These are phyloP conservation scores for Chimonanthus praecox DNA, from an alignment of 164 flowering plant species.

Conservation along the genomic window DNA sequence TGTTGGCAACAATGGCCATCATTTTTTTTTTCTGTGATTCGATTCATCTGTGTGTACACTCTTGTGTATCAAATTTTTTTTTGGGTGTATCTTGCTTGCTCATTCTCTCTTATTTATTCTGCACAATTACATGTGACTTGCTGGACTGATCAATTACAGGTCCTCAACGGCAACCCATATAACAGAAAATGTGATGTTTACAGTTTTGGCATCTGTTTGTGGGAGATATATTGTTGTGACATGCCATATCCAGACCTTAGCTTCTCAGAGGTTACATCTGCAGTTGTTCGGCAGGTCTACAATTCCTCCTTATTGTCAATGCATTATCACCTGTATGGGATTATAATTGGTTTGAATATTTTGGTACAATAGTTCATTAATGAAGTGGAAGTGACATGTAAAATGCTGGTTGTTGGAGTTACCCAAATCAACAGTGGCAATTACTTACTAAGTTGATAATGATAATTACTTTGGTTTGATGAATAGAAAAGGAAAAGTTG, in stretches of 20 bases:
- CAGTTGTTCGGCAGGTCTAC: conserved; percentile 83
- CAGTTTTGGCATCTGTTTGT: conserved; percentile 89
- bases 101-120: background rate
- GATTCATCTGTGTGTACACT: no score
- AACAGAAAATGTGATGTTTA: conserved; percentile 93
- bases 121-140: conserved; percentile 9
- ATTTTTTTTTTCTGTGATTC: no score
- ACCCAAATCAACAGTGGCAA: background rate
- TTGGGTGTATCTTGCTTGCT: background rate
- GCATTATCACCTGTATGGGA: background rate
- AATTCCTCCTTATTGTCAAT: background rate
- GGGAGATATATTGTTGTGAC: conserved; percentile 97
- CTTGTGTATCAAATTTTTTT: background rate
- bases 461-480: background rate
- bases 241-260: conserved; percentile 96
- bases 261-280: conserved; percentile 83
- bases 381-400: no score
- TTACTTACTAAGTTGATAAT: background rate
- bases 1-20: no score
- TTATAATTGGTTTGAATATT: background rate
- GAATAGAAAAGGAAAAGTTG: background rate
- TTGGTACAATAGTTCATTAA: background rate
- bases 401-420: no score
- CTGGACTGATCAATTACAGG: conserved; percentile 38
- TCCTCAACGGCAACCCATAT: conserved; percentile 81